Conservation (phyloP, 1,139 yeast species). For the Martiniozyma asiatica region DNA sequence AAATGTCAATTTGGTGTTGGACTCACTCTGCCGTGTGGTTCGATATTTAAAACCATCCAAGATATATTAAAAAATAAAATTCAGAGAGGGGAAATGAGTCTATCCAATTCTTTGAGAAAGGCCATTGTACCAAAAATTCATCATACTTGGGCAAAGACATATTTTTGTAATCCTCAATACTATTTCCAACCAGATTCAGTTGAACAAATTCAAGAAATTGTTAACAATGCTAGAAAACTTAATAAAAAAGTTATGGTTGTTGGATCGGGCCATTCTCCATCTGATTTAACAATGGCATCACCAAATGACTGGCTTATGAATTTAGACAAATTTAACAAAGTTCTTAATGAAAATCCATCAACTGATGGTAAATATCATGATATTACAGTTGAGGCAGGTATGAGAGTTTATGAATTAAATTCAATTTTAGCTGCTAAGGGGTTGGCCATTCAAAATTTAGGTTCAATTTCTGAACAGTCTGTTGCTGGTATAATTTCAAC, state of each 20-base stretch:
- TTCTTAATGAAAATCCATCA: conserved; percentile 31
- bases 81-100: no score
- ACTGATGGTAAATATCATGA: conserved; percentile 62
- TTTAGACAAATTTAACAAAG: conserved; percentile 58
- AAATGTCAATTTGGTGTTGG: no score
- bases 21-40: no score
- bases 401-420: conserved; percentile 69
- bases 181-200: conserved; percentile 63
- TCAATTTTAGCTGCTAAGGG: conserved; percentile 48
- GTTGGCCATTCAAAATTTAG: conserved; percentile 80
- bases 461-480: conserved; percentile 89
- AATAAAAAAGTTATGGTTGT: conserved; percentile 69
- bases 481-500: conserved; percentile 91
- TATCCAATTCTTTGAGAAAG: conserved; percentile 5
- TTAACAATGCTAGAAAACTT: conserved; percentile 47
- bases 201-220: conserved; percentile 53
- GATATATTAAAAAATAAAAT: no score
- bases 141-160: conserved; percentile 89
- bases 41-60: no score
- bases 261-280: conserved; percentile 95
- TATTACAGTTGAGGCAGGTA: conserved; percentile 87
- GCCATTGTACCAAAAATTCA: conserved; percentile 32
- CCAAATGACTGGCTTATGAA: conserved; percentile 73
- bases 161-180: conserved; percentile 60
- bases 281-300: conserved; percentile 72